phyloP scores from a whole-genome alignment of 164 flowering plant genomes.

The Dillenia suffruticosa region DNA sequence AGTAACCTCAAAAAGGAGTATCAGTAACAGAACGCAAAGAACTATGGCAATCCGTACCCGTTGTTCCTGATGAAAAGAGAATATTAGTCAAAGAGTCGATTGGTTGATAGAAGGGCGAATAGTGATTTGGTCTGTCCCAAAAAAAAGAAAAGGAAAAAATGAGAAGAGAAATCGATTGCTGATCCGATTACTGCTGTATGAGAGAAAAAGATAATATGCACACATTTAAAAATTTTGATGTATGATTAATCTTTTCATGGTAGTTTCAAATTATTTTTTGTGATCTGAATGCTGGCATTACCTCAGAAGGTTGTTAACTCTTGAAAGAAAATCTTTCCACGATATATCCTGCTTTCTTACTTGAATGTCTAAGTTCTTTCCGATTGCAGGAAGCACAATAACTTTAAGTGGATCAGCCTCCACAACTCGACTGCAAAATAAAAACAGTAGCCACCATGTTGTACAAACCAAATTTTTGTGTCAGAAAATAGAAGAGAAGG shows the following conservation, averaged over 20 bases:
- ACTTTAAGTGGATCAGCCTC: slow-evolving; percentile 63
- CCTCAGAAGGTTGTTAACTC: slow-evolving; percentile 47
- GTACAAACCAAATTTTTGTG: too few species aligned
- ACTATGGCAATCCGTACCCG: slow-evolving; percentile 40
- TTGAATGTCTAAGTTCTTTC: slow-evolving; percentile 44
- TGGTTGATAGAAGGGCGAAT: slow-evolving; percentile 59
- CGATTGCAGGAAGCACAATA: slow-evolving; percentile 72
- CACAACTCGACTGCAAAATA: slow-evolving; percentile 63
- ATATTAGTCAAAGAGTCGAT: slow-evolving; percentile 59
- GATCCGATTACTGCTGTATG: too few species aligned
- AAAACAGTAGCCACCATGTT: not conserved
- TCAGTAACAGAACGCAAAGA: not conserved
- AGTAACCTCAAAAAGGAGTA: not conserved
- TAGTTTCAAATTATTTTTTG: not conserved
- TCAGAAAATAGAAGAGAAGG: not conserved
- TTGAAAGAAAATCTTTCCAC: slow-evolving; percentile 71
- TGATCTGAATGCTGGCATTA: slow-evolving; percentile 13
- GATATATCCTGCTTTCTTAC: slow-evolving; percentile 70
- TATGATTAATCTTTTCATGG: too few species aligned
- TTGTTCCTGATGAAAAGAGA: slow-evolving; percentile 95
- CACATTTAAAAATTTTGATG: too few species aligned
- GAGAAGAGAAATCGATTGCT: not conserved
- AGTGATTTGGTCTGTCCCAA: slow-evolving; percentile 46
- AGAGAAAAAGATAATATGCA: too few species aligned
- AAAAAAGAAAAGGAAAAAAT: not conserved